Evolutionary conservation across 2,329 filamentous ascomycete species (phyloP).

Genomic region (Ophiostoma ulmi): DNA sequence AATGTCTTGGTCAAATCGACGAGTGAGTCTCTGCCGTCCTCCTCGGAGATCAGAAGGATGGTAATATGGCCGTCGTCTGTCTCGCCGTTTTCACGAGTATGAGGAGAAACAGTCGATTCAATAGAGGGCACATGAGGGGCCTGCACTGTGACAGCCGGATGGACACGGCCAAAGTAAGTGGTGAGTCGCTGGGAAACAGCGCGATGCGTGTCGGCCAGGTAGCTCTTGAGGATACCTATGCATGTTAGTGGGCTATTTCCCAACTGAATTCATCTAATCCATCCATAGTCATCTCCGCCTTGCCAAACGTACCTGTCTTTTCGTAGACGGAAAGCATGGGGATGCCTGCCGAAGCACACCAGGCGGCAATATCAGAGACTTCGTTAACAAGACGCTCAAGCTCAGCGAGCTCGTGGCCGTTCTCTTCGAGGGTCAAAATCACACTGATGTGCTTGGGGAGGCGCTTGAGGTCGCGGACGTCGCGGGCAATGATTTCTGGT

Average conservation of each 20-base stretch:
- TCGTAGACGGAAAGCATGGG: slow-evolving; percentile 87
- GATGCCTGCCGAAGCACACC: slow-evolving; percentile 87
- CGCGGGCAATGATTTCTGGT: slow-evolving; percentile 83
- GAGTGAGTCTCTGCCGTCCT: slow-evolving; percentile 87
- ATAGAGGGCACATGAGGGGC: slow-evolving; percentile 64
- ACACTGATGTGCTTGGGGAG: slow-evolving; percentile 84
- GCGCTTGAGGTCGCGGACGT: slow-evolving; percentile 68
- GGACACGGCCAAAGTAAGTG: slow-evolving; percentile 75
- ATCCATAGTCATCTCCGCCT: background rate
- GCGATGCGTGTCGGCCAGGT: slow-evolving; percentile 78
- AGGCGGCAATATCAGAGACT: slow-evolving; percentile 84
- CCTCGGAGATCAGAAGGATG: slow-evolving; percentile 75
- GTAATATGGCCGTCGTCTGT: slow-evolving; percentile 42
- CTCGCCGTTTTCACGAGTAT: slow-evolving; percentile 33
- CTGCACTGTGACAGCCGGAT: slow-evolving; percentile 66
- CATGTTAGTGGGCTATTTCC: background rate
- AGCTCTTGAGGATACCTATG: slow-evolving; percentile 79
- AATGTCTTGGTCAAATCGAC: slow-evolving; percentile 94
- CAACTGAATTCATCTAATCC: background rate
- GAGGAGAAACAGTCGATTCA: slow-evolving; percentile 41
- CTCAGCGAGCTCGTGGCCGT: slow-evolving; percentile 64
- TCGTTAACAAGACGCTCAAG: slow-evolving; percentile 83
- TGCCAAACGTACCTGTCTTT: slow-evolving; percentile 62
- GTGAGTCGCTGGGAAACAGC: slow-evolving; percentile 73
- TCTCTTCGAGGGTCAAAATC: slow-evolving; percentile 69